Evolutionary conservation across 257 asterid species (phyloP).

Genomic region (Nicotiana knightiana): DNA sequence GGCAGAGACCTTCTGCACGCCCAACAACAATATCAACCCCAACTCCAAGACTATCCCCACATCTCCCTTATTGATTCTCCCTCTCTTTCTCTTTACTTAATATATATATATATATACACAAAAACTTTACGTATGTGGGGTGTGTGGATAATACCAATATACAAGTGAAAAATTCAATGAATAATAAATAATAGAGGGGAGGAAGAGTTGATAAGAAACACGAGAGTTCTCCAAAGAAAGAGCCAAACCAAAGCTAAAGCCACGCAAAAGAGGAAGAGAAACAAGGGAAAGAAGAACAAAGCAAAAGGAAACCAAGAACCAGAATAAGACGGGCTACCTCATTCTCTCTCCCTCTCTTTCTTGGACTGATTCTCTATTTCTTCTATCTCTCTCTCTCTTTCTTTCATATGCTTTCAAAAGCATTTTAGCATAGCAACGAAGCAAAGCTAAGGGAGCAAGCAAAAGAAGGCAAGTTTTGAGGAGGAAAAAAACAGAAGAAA

Average conservation of each 20-base stretch:
- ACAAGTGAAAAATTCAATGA: not conserved
- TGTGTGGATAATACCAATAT: constrained; percentile 1
- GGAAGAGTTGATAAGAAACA: constrained; percentile 24
- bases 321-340: not conserved
- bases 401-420: not conserved
- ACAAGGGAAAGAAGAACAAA: constrained; percentile 10
- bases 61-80: constrained; percentile 11
- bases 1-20: constrained; percentile 31
- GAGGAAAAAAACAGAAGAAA: not conserved
- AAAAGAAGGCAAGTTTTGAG: constrained; percentile 5
- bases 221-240: constrained; percentile 24
- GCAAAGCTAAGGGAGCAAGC: not conserved
- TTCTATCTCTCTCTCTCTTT: not conserved
- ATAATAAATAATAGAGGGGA: not conserved
- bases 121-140: constrained; percentile 2
- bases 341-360: constrained; percentile 12
- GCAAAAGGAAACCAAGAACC: constrained; percentile 15
- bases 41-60: constrained; percentile 16
- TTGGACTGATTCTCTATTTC: constrained; percentile 22
- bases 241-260: constrained; percentile 21
- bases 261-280: constrained; percentile 16
- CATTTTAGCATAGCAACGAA: constrained; percentile 13
- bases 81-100: constrained; percentile 2
- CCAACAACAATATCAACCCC: constrained; percentile 29
- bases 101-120: not conserved